Evolutionary conservation across 148 eudicot genomes (phyloP).

Genomic region (Vaccinium corymbosum): DNA sequence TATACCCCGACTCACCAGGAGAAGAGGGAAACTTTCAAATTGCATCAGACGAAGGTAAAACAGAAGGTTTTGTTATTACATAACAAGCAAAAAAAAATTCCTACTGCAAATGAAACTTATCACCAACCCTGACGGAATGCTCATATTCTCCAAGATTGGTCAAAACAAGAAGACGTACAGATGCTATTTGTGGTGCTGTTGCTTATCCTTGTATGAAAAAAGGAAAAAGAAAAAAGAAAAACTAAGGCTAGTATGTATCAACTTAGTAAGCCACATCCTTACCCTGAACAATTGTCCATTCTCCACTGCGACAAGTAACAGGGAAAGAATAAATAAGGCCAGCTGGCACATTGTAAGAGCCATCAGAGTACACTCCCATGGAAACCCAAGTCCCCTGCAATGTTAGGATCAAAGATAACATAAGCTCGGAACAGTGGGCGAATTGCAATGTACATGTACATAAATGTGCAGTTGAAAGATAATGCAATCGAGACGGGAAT

Average conservation of each 20-base stretch:
- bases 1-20: background rate
- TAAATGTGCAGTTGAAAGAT: background rate
- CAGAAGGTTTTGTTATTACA: background rate
- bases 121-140: background rate
- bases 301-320: conserved; percentile 79
- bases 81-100: background rate
- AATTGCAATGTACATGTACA: background rate
- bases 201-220: background rate
- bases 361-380: conserved; percentile 98
- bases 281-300: conserved; percentile 94
- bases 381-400: conserved; percentile 93
- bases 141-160: background rate
- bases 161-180: background rate
- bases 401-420: conserved; percentile 1
- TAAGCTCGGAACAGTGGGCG: background rate
- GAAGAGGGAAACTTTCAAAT: background rate
- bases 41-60: background rate
- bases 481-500: background rate
- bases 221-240: background rate
- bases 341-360: conserved; percentile 89
- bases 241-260: background rate
- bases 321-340: conserved; percentile 96
- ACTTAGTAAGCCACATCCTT: conserved; percentile 11
- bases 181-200: background rate
- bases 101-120: background rate